Evolutionary conservation across 1,139 yeast genomes (phyloP), one percentile per base, ranked within the genome.

Genomic region (Arxiozyma slooffiae): DNA sequence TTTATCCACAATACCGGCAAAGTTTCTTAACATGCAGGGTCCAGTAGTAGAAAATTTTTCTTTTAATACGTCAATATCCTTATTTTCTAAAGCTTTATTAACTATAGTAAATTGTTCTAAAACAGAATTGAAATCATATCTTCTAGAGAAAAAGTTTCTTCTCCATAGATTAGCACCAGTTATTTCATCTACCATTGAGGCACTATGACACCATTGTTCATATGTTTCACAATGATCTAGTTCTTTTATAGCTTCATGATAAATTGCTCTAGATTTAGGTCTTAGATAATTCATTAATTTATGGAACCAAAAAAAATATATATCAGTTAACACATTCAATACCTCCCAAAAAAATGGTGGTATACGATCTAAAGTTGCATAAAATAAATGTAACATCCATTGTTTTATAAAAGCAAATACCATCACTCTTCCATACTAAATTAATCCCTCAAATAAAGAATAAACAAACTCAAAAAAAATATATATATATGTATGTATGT

Each of bases 1-100:
- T 58, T 83, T 82, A 58, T 85, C 88, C 2, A 95, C 79, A 5
- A 92, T 86, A 1, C 96, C 95, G 8, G 96, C 98, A 69, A 92
- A 85, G 63, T 92, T 92, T 36, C 98, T 71, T 46, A 92, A 70
- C 60, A 88, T 67, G 23, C 66, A 60, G 1, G 70, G 77, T 2
- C 74, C 74, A 0, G 96, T 96, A 0, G 96, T 85, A 44, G 96
- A 71, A 46, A 92, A 75, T 44, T 85, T 71, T 24, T 87, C 82
- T 71, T 85, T 77, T 30, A 92, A 73, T 41, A 72, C 68, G 24
- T 74, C 76, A 1, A 79, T 69, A 60, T 87, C 83, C n/a, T 76
- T 78, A 9, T 73, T 71, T 17, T 73, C 68, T 49, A 95, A 69
- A 0, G 96, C 92, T 36, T 76, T 76, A 40, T 77, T 72, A 46